Base-by-base conservation (phyloP, 192 early-diverging fungal species). In the Linnemannia elongata region DNA sequence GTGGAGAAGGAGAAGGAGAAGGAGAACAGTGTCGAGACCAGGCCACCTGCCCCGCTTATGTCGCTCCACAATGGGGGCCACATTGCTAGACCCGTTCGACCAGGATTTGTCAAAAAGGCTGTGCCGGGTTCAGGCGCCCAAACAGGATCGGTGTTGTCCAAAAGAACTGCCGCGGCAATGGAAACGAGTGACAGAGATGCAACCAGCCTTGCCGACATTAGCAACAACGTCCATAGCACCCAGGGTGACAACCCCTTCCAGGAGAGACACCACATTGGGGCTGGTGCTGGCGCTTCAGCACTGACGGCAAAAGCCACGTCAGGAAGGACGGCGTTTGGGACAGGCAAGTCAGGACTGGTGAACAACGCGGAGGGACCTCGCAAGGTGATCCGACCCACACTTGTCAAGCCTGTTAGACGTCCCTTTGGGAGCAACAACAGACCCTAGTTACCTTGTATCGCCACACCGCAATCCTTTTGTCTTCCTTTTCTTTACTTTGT, bases 291-390 rank as follows among this genome's bases (percentile, higher is more conserved):
- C 1, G 2, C 57, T 18, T 36, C 49, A 10, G 24, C 54, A 45
- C 5, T n/a, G 60, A 17, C 9, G 4, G 42, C 68, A 24, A 33
- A 27, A 9, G 54, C 54, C 35, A 39, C 54, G 3, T 80, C 54
- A n/a, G 52, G 49, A n/a, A 39, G 18, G 33, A 45, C 45, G 54
- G 47, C 27, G 27, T 85, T 76, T 74, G 83, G 78, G 18, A 66
- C 71, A 1, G 84, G 84, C 54, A 86, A 86, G 69, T 80, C 84
- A 24, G 84, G 84, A 33, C 7, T 72, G 49, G 49, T 39, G 18
- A 86, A 86, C 45, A 54, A 71, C 6, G 44, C 75, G 6, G 84
- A 86, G 45, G 84, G 84, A 33, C 79, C 84, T 18, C 84, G 84
- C 8, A 86, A 86, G 49, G 75, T 86, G 35, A 86, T 57, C 24